These are phyloP conservation scores for Saccharomycopsis microspora DNA, from an alignment of 805 yeast species.

Conservation along the genomic window DNA sequence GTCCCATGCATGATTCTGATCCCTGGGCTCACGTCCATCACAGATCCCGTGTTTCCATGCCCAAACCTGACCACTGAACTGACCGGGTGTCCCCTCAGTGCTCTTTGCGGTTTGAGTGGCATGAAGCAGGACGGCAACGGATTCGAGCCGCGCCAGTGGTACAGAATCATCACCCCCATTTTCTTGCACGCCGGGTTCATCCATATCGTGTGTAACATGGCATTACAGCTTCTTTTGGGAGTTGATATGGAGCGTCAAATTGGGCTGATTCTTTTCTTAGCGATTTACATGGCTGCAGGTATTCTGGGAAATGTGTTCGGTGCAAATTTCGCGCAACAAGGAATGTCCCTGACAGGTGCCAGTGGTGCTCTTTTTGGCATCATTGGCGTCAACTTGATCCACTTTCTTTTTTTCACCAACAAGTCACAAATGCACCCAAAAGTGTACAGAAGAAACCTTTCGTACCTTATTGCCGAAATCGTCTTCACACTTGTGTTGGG, in stretches of 20 bases:
- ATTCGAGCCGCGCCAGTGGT: conserved; percentile 51
- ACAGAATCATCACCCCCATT: conserved; percentile 57
- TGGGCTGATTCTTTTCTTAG: conserved; percentile 40
- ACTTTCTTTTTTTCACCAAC: conserved; percentile 41
- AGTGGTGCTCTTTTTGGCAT: conserved; percentile 64
- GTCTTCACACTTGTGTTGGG: conserved; percentile 52
- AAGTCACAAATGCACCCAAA: conserved; percentile 33
- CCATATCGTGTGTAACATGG: conserved; percentile 52
- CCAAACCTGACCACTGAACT: conserved; percentile 48
- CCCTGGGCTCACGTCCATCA: conserved; percentile 35
- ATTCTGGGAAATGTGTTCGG: conserved; percentile 59
- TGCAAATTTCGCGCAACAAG: conserved; percentile 57
- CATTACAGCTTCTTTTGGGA: conserved; percentile 53
- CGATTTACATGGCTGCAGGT: conserved; percentile 51
- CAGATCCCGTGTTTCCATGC: conserved; percentile 45
- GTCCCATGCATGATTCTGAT: conserved; percentile 58
- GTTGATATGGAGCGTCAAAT: conserved; percentile 43
- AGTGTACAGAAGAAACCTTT: conserved; percentile 34
- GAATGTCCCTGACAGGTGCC: conserved; percentile 59
- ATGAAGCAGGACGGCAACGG: conserved; percentile 22
- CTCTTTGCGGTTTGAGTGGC: conserved; percentile 53
- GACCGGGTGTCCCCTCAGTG: conserved; percentile 43
- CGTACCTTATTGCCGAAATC: conserved; percentile 43
- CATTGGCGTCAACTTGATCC: conserved; percentile 47
- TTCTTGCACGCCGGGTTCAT: conserved; percentile 66